phyloP scores from a whole-genome alignment of 202 grass and related monocot genomes.

The Saccharum hybrid region DNA sequence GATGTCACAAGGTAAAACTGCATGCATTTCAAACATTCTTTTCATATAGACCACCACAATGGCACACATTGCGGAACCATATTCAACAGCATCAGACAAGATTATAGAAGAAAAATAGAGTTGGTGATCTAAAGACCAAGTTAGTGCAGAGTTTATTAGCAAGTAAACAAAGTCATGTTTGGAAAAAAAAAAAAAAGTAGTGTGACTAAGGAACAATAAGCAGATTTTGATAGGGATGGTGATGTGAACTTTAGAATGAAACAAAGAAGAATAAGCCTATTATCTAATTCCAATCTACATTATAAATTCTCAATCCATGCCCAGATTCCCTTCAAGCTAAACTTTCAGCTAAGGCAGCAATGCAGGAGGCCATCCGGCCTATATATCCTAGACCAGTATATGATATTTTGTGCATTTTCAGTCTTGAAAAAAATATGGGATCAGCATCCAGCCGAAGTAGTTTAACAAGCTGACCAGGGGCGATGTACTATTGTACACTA shows the following conservation, averaged over 20 bases:
- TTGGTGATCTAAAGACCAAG: background rate
- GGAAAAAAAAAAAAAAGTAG: background rate
- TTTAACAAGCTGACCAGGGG: conserved; percentile 25
- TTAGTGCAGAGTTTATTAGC: conserved; percentile 7
- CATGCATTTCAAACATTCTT: conserved; percentile 6
- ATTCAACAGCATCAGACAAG: background rate
- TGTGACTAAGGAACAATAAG: background rate
- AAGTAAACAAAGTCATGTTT: background rate
- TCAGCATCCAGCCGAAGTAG: conserved; percentile 27
- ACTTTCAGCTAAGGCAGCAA: conserved; percentile 1
- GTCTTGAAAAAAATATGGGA: background rate
- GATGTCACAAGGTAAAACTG: conserved; percentile 2
- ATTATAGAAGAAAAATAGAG: background rate
- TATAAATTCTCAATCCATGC: background rate
- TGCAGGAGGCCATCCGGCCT: background rate
- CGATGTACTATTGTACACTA: background rate
- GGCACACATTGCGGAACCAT: background rate
- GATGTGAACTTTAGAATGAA: background rate
- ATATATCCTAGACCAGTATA: background rate
- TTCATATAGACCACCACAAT: conserved; percentile 7
- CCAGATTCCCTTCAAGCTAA: conserved; percentile 4
- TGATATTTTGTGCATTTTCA: conserved; percentile 26
- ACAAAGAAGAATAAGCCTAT: background rate
- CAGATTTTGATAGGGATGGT: background rate
- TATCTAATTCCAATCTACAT: background rate